Evolutionary conservation across 2,329 filamentous ascomycete genomes (phyloP), one percentile per base, ranked within the genome.

Genomic region (Colletotrichum chlorophyti): DNA sequence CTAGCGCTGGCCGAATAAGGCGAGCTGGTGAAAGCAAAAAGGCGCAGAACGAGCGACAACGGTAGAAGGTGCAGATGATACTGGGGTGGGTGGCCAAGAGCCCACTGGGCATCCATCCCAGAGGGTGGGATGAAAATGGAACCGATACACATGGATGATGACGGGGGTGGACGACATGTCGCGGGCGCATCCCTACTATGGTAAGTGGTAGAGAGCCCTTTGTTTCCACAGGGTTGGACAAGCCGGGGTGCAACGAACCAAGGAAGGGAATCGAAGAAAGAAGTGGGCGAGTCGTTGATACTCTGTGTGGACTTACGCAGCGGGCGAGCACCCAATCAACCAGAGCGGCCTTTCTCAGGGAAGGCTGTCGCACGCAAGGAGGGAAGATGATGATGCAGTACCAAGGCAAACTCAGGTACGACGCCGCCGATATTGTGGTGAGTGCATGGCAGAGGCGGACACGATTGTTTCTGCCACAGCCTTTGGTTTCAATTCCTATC

Each of bases 141-240:
- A 49, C 51, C 55, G 50, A 55, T 37, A 40, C 42, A 49, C 55
- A 59, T 49, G 51, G 55, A 37, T 59, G 26, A 37, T 43, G 55
- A 59, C 55, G 51, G 55, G 55, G 55, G 51, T 55, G 55, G 43
- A 59, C 55, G 26, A 43, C 51, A 59, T 55, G 35, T 59, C 43
- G 51, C 55, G 43, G 55, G 32, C 55, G 49, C 27, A 59, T 59
- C 55, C 55, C 55, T 59, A 59, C 55, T 31, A n/a, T n/a, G n/a
- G n/a, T n/a, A n/a, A n/a, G n/a, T 17, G 29, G 43, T 59, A 59
- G 43, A 51, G 51, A 59, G 55, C 43, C 24, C 31, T 49, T 55
- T 43, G 51, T 59, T 59, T 59, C 55, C 51, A 59, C 55, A 55
- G 55, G 42, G 51, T 59, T 55, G 51, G 51, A 43, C 55, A 47